A percentile compares a stretch with the other conserved stretches of the same genome.
These are phyloP conservation scores for Vickermania ingenoplastis DNA, from an alignment of 208 protist species.

Conservation along the genomic window DNA sequence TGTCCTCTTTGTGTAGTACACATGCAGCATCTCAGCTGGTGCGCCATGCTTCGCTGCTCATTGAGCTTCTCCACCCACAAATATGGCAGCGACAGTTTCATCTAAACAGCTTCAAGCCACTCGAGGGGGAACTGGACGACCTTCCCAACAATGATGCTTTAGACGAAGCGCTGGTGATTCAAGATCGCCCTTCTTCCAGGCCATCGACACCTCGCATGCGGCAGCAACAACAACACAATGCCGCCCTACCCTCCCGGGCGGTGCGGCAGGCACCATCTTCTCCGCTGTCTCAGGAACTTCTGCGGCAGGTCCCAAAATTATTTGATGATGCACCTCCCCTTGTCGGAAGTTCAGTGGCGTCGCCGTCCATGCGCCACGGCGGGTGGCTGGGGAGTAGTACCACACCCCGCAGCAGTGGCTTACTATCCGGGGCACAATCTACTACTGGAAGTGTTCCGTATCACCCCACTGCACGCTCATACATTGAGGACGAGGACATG, in stretches of 20 bases:
- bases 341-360: not conserved
- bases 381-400: not conserved
- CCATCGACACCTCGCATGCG: not conserved
- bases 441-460: not conserved
- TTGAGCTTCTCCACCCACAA: constrained; percentile 20
- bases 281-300: not conserved
- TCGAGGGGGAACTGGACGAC: not conserved
- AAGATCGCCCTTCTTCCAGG: not conserved
- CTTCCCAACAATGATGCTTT: not conserved
- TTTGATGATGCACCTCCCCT: constrained; percentile 2
- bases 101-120: not conserved
- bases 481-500: not conserved
- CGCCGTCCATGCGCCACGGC: not conserved
- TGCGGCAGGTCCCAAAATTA: not conserved
- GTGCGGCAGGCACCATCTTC: not conserved
- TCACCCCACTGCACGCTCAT: not conserved
- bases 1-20: constrained; percentile 30
- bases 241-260: not conserved
- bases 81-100: constrained; percentile 10
- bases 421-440: not conserved
- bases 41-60: constrained; percentile 15
- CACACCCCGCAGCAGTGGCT: not conserved
- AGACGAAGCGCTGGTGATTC: not conserved
- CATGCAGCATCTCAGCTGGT: constrained; percentile 24
- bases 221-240: too few species aligned